Conservation (phyloP, 345 rosid genomes). For the Gossypium anomalum region DNA sequence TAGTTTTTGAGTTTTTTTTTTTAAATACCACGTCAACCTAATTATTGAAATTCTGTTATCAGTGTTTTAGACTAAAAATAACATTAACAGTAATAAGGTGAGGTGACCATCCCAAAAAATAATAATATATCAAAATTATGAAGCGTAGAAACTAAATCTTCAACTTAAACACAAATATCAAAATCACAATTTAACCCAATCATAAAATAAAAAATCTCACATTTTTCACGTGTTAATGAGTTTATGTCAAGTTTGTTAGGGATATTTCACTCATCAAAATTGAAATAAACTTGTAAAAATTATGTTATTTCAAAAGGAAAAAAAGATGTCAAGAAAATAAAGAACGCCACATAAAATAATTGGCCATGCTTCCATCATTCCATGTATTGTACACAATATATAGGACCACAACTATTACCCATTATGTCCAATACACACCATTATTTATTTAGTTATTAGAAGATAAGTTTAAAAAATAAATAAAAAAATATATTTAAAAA, state of each 20-base stretch:
- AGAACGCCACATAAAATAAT: slow-evolving; percentile 1
- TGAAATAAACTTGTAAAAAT: background rate
- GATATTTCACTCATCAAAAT: background rate
- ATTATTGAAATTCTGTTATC: too few relatives aligned
- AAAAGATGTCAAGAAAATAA: background rate
- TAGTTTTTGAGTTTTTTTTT: too few relatives aligned
- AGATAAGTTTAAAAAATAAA: background rate
- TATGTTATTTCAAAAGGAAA: too few relatives aligned
- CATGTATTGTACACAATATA: background rate
- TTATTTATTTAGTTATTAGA: background rate
- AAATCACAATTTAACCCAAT: too few relatives aligned
- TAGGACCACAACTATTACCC: background rate
- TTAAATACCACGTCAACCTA: too few relatives aligned
- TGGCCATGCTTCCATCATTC: background rate
- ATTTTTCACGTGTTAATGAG: background rate
- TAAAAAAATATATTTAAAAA: too few relatives aligned
- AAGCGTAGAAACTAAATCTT: background rate
- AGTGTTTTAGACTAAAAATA: too few relatives aligned
- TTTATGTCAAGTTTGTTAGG: too few relatives aligned
- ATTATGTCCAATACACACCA: background rate
- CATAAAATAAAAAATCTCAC: background rate
- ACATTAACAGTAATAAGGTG: too few relatives aligned
- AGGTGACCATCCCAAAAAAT: too few relatives aligned
- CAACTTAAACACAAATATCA: background rate
- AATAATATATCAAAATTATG: too few relatives aligned